Conservation (phyloP, 768 basidiomycete species). For the Rhizopogon rudus region DNA sequence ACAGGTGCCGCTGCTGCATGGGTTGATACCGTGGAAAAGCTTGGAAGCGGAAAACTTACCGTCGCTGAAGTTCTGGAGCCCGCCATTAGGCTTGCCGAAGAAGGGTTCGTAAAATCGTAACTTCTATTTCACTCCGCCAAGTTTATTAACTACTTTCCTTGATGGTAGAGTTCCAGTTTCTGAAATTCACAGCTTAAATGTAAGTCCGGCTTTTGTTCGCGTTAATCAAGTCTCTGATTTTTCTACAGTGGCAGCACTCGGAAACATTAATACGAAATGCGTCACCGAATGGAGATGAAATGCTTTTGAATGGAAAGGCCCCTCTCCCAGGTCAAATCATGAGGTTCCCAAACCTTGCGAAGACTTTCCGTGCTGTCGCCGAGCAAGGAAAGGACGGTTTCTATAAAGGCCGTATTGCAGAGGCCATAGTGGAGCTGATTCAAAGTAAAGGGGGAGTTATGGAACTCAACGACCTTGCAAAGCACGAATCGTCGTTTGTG, state of each 20-base stretch:
- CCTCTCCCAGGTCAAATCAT: slow-evolving; percentile 85
- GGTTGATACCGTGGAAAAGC: slow-evolving; percentile 80
- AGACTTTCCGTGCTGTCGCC: slow-evolving; percentile 77
- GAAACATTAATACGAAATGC: slow-evolving; percentile 74
- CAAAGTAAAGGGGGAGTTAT: slow-evolving; percentile 87
- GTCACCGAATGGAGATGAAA: slow-evolving; percentile 81
- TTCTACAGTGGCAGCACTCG: slow-evolving; percentile 38
- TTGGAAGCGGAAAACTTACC: slow-evolving; percentile 67
- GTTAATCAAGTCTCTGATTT: slow-evolving; percentile 4
- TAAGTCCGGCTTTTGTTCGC: slow-evolving; percentile 24
- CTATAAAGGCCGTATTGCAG: slow-evolving; percentile 87
- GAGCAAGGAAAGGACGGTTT: slow-evolving; percentile 87
- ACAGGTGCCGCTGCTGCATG: slow-evolving; percentile 91
- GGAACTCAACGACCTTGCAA: slow-evolving; percentile 90
- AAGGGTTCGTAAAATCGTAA: slow-evolving; percentile 51
- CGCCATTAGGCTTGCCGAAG: slow-evolving; percentile 87
- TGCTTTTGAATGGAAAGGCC: slow-evolving; percentile 80
- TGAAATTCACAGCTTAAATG: slow-evolving; percentile 65
- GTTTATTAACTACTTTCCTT: not conserved
- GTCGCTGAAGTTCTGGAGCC: slow-evolving; percentile 77
- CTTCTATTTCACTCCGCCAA: not conserved
- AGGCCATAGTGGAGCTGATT: slow-evolving; percentile 85
- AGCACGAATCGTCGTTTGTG: slow-evolving; percentile 72
- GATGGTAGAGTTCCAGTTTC: slow-evolving; percentile 73
- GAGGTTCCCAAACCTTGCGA: slow-evolving; percentile 74